phyloP scores from a whole-genome alignment of 768 basidiomycete species.

The Infundibulicybe gibba region DNA sequence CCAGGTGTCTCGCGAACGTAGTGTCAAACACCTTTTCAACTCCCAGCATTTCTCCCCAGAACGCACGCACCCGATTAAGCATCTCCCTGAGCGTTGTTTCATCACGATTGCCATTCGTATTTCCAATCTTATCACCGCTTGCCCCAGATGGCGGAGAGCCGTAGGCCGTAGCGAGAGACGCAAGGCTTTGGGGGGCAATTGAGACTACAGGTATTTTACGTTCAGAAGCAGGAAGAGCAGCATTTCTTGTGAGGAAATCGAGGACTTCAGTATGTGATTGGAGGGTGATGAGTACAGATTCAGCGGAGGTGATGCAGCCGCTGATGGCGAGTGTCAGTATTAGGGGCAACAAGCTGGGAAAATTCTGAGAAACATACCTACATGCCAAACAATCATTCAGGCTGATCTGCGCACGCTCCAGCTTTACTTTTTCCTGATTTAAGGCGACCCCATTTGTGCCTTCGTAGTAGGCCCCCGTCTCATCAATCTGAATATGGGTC shows the following conservation, averaged over 20 bases:
- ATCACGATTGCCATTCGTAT: too few relatives aligned
- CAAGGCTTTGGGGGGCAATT: conserved; percentile 86
- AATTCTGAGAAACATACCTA: conserved; percentile 55
- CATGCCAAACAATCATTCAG: conserved; percentile 98
- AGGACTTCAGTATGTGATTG: conserved; percentile 95
- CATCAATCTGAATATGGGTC: conserved; percentile 93
- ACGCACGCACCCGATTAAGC: conserved; percentile 67
- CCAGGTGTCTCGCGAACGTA: conserved; percentile 88
- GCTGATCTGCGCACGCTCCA: conserved; percentile 93
- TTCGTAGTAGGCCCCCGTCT: conserved; percentile 85
- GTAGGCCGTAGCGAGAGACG: conserved; percentile 69
- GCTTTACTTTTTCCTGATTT: conserved; percentile 35
- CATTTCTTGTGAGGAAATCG: conserved; percentile 64
- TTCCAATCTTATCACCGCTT: too few relatives aligned
- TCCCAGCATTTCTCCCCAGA: conserved; percentile 64
- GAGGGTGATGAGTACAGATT: conserved; percentile 93
- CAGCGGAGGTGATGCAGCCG: conserved; percentile 97
- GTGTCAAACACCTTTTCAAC: conserved; percentile 90
- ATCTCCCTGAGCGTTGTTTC: conserved; percentile 46
- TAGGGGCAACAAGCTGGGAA: too few relatives aligned
- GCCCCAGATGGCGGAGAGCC: conserved; percentile 21
- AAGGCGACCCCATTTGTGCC: conserved; percentile 37
- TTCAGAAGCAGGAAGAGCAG: conserved; percentile 17
- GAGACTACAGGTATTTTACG: conserved; percentile 71
- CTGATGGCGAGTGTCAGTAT: conserved; percentile 32